phyloP scores from a whole-genome alignment of 257 asterid species.

The Capsicum pubescens region DNA sequence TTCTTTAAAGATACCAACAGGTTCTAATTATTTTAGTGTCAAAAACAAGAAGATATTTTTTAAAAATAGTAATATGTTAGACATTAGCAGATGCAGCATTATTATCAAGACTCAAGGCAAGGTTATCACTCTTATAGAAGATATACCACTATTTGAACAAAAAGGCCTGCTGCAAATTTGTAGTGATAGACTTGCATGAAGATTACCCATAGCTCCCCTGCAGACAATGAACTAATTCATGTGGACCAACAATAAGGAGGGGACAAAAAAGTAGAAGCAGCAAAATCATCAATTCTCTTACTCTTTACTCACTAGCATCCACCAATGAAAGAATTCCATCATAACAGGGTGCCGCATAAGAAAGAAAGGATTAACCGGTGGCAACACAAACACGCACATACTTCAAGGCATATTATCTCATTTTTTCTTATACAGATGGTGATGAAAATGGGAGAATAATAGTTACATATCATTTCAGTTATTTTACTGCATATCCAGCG shows the following conservation, averaged over 20 bases:
- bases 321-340: background rate
- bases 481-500: background rate
- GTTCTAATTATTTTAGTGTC: conserved; percentile 21
- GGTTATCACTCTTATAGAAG: background rate
- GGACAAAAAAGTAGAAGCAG: background rate
- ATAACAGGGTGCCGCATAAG: conserved; percentile 20
- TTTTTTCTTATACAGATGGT: background rate
- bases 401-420: background rate
- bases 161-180: conserved; percentile 64
- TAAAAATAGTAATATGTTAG: conserved; percentile 14
- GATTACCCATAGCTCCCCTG: conserved; percentile 52
- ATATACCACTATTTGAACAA: conserved; percentile 75
- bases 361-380: background rate
- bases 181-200: conserved; percentile 44
- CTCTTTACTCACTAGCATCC: conserved; percentile 13
- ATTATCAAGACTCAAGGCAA: background rate
- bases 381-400: background rate
- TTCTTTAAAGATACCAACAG: background rate
- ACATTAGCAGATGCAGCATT: background rate
- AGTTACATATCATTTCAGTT: background rate
- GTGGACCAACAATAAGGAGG: conserved; percentile 11
- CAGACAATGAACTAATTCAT: conserved; percentile 29
- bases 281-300: background rate
- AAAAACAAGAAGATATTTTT: conserved; percentile 11
- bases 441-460: background rate